A percentile compares a stretch with the other conserved stretches of the same genome.
Evolutionary conservation across 2,329 filamentous ascomycete genomes (phyloP).

Genomic region (Fusarium hostae): DNA sequence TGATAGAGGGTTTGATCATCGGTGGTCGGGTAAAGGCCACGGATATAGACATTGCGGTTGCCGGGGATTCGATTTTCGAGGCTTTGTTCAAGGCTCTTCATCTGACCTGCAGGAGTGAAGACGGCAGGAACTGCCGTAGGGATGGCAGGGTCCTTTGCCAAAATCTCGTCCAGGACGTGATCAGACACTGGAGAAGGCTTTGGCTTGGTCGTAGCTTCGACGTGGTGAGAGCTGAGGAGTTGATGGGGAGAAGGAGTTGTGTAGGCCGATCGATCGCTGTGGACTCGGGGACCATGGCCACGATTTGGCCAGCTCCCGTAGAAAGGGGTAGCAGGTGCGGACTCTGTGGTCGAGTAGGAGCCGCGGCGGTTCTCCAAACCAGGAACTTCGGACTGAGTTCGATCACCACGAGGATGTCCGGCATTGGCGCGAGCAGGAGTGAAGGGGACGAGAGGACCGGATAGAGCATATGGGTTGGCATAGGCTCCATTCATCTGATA

Average conservation of each 20-base stretch:
- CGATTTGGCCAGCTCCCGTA: slow-evolving; percentile 65
- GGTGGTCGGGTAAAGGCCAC: slow-evolving; percentile 93
- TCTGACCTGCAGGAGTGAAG: slow-evolving; percentile 84
- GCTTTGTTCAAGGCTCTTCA: slow-evolving; percentile 92
- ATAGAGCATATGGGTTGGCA: slow-evolving; percentile 51
- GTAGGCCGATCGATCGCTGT: slow-evolving; percentile 71
- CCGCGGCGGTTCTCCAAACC: slow-evolving; percentile 73
- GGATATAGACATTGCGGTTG: slow-evolving; percentile 98
- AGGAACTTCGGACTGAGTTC: slow-evolving; percentile 65
- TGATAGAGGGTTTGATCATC: slow-evolving; percentile 87
- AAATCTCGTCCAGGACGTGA: slow-evolving; percentile 69
- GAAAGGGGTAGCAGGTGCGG: slow-evolving; percentile 72
- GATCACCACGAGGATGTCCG: slow-evolving; percentile 59
- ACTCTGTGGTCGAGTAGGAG: slow-evolving; percentile 76
- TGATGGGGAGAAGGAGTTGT: slow-evolving; percentile 75
- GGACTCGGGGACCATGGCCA: slow-evolving; percentile 69
- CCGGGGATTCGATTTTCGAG: slow-evolving; percentile 90
- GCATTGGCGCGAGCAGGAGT: slow-evolving; percentile 62
- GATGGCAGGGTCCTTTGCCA: slow-evolving; percentile 82
- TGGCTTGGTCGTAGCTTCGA: slow-evolving; percentile 56
- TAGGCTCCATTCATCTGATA: slow-evolving; percentile 51
- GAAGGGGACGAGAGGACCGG: slow-evolving; percentile 59
- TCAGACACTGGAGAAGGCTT: slow-evolving; percentile 55
- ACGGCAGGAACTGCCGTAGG: slow-evolving; percentile 90
- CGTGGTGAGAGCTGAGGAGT: slow-evolving; percentile 55